Base-by-base conservation (phyloP, 2,329 filamentous ascomycete genomes). In the Fonsecaea monophora region DNA sequence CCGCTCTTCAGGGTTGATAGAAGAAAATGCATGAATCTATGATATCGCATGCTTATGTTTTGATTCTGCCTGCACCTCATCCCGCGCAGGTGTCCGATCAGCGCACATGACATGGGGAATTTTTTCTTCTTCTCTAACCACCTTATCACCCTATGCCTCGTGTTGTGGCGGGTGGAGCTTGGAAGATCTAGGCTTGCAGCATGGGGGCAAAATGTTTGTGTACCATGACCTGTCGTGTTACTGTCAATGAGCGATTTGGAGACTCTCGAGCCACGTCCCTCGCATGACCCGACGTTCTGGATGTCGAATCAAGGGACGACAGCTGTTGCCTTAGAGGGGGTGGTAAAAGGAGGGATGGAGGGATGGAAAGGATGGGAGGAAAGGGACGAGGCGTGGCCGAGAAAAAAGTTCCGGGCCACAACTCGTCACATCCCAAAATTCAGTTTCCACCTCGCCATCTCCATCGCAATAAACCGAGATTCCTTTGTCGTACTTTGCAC, bases 211-310 rank as follows among this genome's bases (percentile, higher is more conserved):
- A 21, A 57, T 53, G 37, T 35, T 56, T 45, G 65, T 61, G 57
- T n/a, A 57, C 45, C 48, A 10, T 64, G 61, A 68, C 53, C 60
- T 67, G 68, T 68, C 50, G 68, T 70, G 62, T 40, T 53, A 70
- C 68, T 48, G 60, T 61, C 21, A 4, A 18, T 37, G 21, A 12
- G 42, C 21, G 45, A 30, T 25, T 30, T 25, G 53, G 45, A 30
- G 25, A 58, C 21, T 12, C 6, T 32, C 25, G 25, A 35, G 30
- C 18, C 25, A 59, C 57, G 53, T 45, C 25, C 34, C 9, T 10
- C 57, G 37, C 45, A 42, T 64, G 60, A 40, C 64, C 67, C 67
- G 56, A 53, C 18, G 53, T 12, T 58, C 42, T 68, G 66, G 66
- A 59, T 55, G 34, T 54, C 66, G 55, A 65, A 66, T 66, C 54